phyloP scores from a whole-genome alignment of 2,329 filamentous ascomycete species.

The Paecilomyces sp. region DNA sequence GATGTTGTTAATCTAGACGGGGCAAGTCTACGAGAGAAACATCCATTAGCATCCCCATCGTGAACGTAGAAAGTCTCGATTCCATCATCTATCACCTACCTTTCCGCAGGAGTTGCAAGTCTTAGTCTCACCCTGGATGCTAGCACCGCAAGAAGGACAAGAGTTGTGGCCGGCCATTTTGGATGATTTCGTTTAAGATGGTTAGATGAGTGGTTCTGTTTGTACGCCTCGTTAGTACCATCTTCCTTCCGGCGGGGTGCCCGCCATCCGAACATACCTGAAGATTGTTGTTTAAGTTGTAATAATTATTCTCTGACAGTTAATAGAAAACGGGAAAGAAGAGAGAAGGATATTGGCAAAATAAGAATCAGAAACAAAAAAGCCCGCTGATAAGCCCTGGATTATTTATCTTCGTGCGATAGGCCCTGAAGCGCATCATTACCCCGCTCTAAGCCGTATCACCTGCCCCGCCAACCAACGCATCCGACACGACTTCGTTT shows the following conservation, averaged over 20 bases:
- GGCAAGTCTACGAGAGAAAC: constrained; percentile 6
- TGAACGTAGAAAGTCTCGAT: neutral
- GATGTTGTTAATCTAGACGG: constrained; percentile 2
- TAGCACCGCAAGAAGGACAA: constrained; percentile 20
- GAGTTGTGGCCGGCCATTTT: constrained; percentile 12
- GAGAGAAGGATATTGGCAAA: neutral
- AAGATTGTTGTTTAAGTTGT: neutral
- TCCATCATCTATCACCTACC: constrained; percentile 6
- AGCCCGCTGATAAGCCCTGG: neutral
- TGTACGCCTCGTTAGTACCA: neutral
- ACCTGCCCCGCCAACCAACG: neutral
- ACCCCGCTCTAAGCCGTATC: neutral
- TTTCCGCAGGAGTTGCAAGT: constrained; percentile 20
- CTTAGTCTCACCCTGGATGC: constrained; percentile 19
- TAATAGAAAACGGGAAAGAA: neutral
- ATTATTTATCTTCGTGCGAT: neutral
- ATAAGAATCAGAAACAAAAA: neutral
- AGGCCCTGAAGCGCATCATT: neutral
- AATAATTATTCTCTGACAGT: neutral
- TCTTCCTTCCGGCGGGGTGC: neutral
- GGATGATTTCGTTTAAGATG: neutral
- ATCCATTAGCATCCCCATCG: neutral
- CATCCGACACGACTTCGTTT: neutral
- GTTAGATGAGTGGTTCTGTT: neutral
- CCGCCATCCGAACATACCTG: neutral